Base-by-base conservation (phyloP, 352 stramenopile species). In the Blastocystis hominis region DNA sequence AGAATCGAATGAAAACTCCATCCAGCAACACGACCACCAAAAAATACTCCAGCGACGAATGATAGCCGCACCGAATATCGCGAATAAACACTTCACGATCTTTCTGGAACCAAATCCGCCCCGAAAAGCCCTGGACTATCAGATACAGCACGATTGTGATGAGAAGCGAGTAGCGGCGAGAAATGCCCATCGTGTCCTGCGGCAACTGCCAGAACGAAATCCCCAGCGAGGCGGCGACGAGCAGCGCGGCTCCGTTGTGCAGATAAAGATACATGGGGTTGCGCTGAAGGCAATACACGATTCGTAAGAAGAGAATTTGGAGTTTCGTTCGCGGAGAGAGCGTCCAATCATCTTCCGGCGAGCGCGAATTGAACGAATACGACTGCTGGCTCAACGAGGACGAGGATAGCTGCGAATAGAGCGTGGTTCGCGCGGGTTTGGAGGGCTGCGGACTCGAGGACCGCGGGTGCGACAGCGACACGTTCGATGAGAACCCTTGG, bases 151-250 rank as follows among this genome's bases (percentile, higher is more conserved):
- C 72, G 47, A 40, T 54, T 13, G 68, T 38, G 15, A 36, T 24
- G 1, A 84, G 36, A 1, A 84, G 6, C 5, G 17, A n/a, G 15
- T 54, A 69, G 10, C 72, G 72, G 5, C 13, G 47, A 5, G 20
- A 38, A 6, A 84, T 34, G 5, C 72, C 72, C 40, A 66, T 42
- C 6, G 34, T 10, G 30, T 84, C 47, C 34, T 69, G 30, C 4
- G n/a, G 72, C 20, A 84, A 53, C 0, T 68, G 72, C 50, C 50
- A 69, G 55, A 84, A 84, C 38, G 46, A 84, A 0, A 84, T 38
- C 1, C 72, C 72, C 20, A 66, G 24, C 40, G 72, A 64, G 6
- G 68, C 47, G 3, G 15, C 72, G 3, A 84, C n/a, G 7, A 84
- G 30, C 10, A 66, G 2, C 9, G 72, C 13, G 40, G 53, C 36